These are phyloP conservation scores for Cercophora newfieldiana DNA, from an alignment of 495 filamentous ascomycete genomes.

Conservation along the genomic window DNA sequence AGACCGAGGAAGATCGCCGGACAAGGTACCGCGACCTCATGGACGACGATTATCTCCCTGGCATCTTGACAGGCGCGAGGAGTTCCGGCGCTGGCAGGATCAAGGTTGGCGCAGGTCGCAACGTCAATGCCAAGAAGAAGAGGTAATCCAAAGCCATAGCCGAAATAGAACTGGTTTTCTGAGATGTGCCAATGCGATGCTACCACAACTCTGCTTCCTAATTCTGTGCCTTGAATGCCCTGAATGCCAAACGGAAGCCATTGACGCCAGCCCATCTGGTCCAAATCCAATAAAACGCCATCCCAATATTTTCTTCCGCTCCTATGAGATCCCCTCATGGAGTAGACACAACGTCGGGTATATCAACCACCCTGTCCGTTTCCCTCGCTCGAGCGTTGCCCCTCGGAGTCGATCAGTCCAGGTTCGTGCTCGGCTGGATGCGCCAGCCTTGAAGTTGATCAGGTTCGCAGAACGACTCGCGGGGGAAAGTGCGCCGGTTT, in stretches of 20 bases:
- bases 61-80: slow-evolving; percentile 79
- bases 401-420: too few relatives aligned
- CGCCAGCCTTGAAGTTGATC: too few relatives aligned
- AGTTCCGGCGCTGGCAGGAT: slow-evolving; percentile 62
- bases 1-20: slow-evolving; percentile 61
- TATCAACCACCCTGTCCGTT: not conserved
- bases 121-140: slow-evolving; percentile 79
- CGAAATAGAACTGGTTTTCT: not conserved
- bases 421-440: too few relatives aligned
- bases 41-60: slow-evolving; percentile 91
- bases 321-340: not conserved
- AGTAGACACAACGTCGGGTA: not conserved
- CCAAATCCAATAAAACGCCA: slow-evolving; percentile 10
- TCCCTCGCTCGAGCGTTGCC: not conserved
- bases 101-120: slow-evolving; percentile 81
- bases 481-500: not conserved
- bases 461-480: not conserved
- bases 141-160: slow-evolving; percentile 19
- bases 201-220: slow-evolving; percentile 2
- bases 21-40: slow-evolving; percentile 78
- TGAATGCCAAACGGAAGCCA: not conserved
- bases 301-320: not conserved
- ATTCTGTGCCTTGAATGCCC: not conserved
- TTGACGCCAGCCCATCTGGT: slow-evolving; percentile 3
- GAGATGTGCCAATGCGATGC: not conserved